Evolutionary conservation across 1,284 basidiomycete species (phyloP).

Genomic region (Moesziomyces globuligerus): DNA sequence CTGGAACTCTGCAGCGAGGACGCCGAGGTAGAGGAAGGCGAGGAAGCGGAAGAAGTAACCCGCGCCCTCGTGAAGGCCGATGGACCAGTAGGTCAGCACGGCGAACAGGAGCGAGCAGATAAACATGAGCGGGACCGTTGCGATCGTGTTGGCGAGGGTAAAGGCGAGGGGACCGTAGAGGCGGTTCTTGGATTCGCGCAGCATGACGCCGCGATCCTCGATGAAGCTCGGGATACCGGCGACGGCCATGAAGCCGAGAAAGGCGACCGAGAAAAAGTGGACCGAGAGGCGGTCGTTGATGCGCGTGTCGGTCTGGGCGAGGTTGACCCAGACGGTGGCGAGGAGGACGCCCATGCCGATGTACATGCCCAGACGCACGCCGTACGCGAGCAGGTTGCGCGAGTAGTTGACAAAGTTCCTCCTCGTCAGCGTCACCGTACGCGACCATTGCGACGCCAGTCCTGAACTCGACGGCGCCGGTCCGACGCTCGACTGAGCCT

Average conservation of each 20-base stretch:
- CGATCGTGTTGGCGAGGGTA: conserved; percentile 62
- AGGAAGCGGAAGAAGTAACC: conserved; percentile 73
- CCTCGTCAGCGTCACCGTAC: conserved; percentile 23
- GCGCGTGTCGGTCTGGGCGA: conserved; percentile 68
- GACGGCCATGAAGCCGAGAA: conserved; percentile 72
- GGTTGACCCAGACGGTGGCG: conserved; percentile 74
- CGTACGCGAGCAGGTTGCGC: conserved; percentile 74
- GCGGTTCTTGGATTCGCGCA: conserved; percentile 67
- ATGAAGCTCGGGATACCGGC: conserved; percentile 68
- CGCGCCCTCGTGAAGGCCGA: conserved; percentile 72
- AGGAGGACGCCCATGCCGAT: conserved; percentile 67
- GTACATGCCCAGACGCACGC: conserved; percentile 75
- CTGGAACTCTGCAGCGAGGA: conserved; percentile 74
- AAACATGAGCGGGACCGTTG: conserved; percentile 68
- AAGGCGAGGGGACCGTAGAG: conserved; percentile 64
- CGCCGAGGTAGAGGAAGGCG: conserved; percentile 73
- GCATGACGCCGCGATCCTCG: conserved; percentile 68
- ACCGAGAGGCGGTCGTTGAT: conserved; percentile 67
- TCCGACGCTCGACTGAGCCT: background rate
- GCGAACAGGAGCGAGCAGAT: conserved; percentile 60
- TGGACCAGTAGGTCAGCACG: conserved; percentile 66
- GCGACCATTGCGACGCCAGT: background rate
- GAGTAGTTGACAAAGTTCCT: conserved; percentile 54
- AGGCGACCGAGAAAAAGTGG: conserved; percentile 70
- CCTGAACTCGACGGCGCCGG: background rate